phyloP scores from a whole-genome alignment of 306 rosid species.

The Glycine latifolia region DNA sequence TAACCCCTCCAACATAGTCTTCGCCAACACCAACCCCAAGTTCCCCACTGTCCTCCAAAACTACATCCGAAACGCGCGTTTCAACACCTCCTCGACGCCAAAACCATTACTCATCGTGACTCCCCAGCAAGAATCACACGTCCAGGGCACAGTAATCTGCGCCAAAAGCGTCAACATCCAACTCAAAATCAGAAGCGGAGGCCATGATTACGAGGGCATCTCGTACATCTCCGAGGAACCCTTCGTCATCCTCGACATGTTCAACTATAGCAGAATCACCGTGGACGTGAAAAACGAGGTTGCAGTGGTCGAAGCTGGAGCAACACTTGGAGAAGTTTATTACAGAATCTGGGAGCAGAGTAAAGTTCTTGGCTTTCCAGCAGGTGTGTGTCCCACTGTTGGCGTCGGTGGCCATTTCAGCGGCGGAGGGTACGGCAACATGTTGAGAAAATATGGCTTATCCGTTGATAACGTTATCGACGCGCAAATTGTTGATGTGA shows the following conservation, averaged over 20 bases:
- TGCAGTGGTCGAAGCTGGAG: constrained; percentile 43
- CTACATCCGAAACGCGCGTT: constrained; percentile 56
- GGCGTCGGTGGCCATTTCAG: constrained; percentile 58
- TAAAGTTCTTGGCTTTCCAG: constrained; percentile 53
- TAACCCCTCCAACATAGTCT: constrained; percentile 15
- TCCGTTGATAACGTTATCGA: constrained; percentile 48
- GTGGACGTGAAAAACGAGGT: constrained; percentile 40
- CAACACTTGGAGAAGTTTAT: constrained; percentile 54
- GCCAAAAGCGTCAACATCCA: constrained; percentile 14
- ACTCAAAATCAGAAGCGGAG: constrained; percentile 56
- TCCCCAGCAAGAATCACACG: constrained; percentile 35
- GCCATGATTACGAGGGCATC: constrained; percentile 58
- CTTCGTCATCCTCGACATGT: constrained; percentile 50
- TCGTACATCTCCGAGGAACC: constrained; percentile 41
- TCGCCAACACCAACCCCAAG: constrained; percentile 35
- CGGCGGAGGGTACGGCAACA: constrained; percentile 54
- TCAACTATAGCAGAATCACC: constrained; percentile 36
- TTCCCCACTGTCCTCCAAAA: constrained; percentile 47
- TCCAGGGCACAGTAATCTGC: constrained; percentile 47
- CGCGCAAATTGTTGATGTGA: constrained; percentile 50
- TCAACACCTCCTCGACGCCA: constrained; percentile 46
- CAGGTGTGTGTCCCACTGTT: constrained; percentile 58
- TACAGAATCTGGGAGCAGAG: constrained; percentile 52
- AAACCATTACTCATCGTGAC: constrained; percentile 53
- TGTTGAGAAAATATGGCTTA: constrained; percentile 50